Percentiles rank a stretch among this genome's conserved stretches.
Conservation (phyloP, 192 early-diverging fungal genomes). For the Coemansia sp. region DNA sequence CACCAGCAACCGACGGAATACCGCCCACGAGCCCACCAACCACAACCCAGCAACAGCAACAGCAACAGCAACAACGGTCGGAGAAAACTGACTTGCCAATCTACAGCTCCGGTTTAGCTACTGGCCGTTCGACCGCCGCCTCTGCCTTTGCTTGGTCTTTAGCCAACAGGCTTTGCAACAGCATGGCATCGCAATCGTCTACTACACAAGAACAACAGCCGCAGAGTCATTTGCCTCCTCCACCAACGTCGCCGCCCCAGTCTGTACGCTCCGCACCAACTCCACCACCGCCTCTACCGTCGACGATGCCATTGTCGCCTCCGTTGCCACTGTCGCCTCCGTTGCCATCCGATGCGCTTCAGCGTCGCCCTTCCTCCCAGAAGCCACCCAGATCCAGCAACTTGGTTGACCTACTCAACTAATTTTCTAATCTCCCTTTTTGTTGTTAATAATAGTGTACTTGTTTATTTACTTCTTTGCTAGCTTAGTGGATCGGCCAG, state of each 20-base stretch:
- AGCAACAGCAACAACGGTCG: background rate
- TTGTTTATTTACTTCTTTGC: background rate
- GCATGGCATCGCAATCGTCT: background rate
- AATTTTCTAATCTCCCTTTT: background rate
- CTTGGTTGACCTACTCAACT: slow-evolving; percentile 34
- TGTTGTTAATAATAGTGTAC: background rate
- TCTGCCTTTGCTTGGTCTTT: slow-evolving; percentile 10
- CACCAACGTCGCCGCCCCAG: background rate
- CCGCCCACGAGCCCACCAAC: background rate
- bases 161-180: background rate
- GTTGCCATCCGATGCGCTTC: too few relatives aligned
- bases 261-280: slow-evolving; percentile 3
- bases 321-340: background rate
- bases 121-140: background rate
- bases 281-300: background rate
- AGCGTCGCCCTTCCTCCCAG: background rate
- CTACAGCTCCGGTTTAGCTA: background rate
- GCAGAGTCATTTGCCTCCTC: background rate
- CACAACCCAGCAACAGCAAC: background rate
- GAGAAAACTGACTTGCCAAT: background rate
- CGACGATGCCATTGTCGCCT: background rate
- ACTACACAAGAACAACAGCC: background rate
- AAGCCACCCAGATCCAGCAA: slow-evolving; percentile 7
- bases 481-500: slow-evolving; percentile 49
- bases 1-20: background rate